Evolutionary conservation across 345 rosid species (phyloP).

Genomic region (Angophora floribunda): DNA sequence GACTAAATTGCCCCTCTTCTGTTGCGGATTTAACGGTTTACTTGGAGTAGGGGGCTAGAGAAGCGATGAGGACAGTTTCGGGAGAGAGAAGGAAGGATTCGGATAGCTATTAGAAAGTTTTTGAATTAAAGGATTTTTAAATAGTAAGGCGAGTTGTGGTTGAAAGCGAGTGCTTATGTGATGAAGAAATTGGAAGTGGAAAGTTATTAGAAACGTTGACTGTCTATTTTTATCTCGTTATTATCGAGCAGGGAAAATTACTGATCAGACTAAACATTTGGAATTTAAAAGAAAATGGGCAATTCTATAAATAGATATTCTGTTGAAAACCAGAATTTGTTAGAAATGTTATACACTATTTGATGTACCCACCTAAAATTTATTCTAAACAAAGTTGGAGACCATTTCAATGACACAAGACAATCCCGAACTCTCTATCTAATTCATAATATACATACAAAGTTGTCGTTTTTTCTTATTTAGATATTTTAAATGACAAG

Average conservation of each 20-base stretch:
- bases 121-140: neutral
- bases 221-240: neutral
- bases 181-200: neutral
- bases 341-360: neutral
- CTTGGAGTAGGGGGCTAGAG: neutral
- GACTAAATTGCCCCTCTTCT: neutral
- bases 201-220: neutral
- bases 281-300: neutral
- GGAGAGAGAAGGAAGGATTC: neutral
- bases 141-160: neutral
- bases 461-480: neutral
- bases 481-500: neutral
- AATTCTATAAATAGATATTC: neutral
- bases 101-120: neutral
- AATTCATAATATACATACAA: neutral
- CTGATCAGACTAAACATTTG: accelerated
- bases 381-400: neutral
- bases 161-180: neutral
- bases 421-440: neutral
- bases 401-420: neutral
- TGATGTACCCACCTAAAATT: neutral
- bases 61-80: neutral
- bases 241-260: neutral
- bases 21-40: accelerated
- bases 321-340: neutral